Percentiles rank a stretch among this genome's conserved stretches.
These are phyloP conservation scores for Solanum clarkiae DNA, from an alignment of 257 asterid species.

Conservation along the genomic window DNA sequence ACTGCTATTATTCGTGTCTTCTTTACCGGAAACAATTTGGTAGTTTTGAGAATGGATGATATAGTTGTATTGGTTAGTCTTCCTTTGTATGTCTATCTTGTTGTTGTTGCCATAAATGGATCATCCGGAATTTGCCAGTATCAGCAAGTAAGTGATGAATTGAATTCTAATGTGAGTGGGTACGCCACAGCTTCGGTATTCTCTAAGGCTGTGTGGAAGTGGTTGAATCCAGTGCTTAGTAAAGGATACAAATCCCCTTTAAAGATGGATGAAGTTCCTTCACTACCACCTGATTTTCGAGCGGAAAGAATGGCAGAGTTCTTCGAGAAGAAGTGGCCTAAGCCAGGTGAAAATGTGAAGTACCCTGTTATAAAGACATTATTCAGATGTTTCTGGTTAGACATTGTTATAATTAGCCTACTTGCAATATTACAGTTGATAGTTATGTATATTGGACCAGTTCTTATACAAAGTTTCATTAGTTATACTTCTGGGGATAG, in stretches of 20 bases:
- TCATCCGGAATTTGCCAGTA: background rate
- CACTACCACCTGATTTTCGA: slow-evolving; percentile 29
- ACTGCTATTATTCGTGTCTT: slow-evolving; percentile 23
- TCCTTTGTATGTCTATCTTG: slow-evolving; percentile 25
- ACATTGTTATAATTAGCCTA: slow-evolving; percentile 30
- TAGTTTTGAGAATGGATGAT: slow-evolving; percentile 30
- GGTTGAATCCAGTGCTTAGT: slow-evolving; percentile 53
- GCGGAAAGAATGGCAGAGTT: slow-evolving; percentile 40
- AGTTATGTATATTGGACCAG: slow-evolving; percentile 53
- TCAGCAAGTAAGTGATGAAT: background rate
- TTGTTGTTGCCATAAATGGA: slow-evolving; percentile 22
- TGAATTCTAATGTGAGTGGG: slow-evolving; percentile 25
- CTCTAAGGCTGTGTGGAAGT: slow-evolving; percentile 36
- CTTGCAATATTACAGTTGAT: slow-evolving; percentile 28
- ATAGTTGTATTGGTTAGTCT: slow-evolving; percentile 17
- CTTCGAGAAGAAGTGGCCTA: slow-evolving; percentile 38
- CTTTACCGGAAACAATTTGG: background rate
- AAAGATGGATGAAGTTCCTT: slow-evolving; percentile 44
- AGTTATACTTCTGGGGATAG: slow-evolving; percentile 30
- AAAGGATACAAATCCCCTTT: slow-evolving; percentile 41
- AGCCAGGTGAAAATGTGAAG: slow-evolving; percentile 23
- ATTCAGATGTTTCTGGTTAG: slow-evolving; percentile 46
- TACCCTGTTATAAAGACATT: slow-evolving; percentile 36
- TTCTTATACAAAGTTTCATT: slow-evolving; percentile 43
- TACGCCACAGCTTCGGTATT: slow-evolving; percentile 43